Base-by-base conservation (phyloP, 208 protist genomes). In the Trypanosoma cruzi region DNA sequence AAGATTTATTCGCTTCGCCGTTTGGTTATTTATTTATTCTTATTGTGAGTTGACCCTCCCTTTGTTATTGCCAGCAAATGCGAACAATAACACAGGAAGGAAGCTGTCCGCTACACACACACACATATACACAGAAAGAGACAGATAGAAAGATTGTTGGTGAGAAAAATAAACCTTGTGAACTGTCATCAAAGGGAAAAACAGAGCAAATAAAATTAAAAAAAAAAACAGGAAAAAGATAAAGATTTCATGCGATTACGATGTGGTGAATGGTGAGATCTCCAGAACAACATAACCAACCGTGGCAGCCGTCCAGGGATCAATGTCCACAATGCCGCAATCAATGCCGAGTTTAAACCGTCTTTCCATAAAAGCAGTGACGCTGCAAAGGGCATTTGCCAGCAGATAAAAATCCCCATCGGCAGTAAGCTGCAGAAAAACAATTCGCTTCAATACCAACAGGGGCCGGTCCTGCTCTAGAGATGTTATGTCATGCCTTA, bases 261-360 rank as follows among this genome's bases (percentile, higher is more conserved):
- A 31, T 6, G 53, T 26, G 29, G 42, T 44, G 11, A 31, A n/a
- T 24, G 44, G 24, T 14, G 37, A 50, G 46, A 80, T 16, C 40
- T 83, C 74, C 50, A 89, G 29, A 24, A 79, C 60, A 6, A 68
- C 64, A 64, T 89, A 95, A 7, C 72, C 82, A 16, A 93, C 81
- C 50, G 71, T 71, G 0, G 82, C 77, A 4, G 86, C 78, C 10
- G 84, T 68, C 34, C 89, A 78, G 7, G 85, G 80, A 60, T 95
- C 89, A 18, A 90, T 74, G 61, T 95, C 85, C 29, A 92, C 67
- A 34, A 91, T 59, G 18, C 89, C 88, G 11, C 78, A 49, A 7
- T 81, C 61, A 6, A 92, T 61, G 54, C 40, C 7, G 18, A 68
- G 32, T n/a, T 40, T 13, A 32, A 60, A 11, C 46, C 32, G 36